phyloP scores from a whole-genome alignment of 1,284 basidiomycete species.

The Wolfiporia cocos region DNA sequence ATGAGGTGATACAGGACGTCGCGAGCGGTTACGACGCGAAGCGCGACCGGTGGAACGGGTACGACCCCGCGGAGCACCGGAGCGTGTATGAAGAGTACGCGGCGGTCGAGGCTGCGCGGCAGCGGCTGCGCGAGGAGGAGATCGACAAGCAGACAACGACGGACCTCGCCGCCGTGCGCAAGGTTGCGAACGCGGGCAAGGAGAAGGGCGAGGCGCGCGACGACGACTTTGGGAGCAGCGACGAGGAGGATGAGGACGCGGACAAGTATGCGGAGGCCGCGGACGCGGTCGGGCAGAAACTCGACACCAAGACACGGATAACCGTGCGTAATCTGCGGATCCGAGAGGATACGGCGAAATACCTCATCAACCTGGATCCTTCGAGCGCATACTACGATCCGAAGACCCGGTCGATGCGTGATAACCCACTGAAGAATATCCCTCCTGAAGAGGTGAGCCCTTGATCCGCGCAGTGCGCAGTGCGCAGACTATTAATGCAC shows the following conservation, averaged over 20 bases:
- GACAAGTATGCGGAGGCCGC: conserved; percentile 98
- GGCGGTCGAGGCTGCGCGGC: conserved; percentile 86
- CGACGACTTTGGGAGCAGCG: conserved; percentile 93
- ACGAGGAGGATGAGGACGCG: conserved; percentile 91
- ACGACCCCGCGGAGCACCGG: conserved; percentile 85
- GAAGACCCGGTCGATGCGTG: conserved; percentile 99
- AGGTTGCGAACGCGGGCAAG: conserved; percentile 59
- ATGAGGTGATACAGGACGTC: conserved; percentile 85
- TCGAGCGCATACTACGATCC: conserved; percentile 98
- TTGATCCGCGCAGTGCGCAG: too few species aligned
- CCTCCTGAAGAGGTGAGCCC: conserved; percentile 76
- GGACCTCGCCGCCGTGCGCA: conserved; percentile 60
- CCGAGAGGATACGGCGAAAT: conserved; percentile 98
- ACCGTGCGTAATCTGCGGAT: conserved; percentile 98
- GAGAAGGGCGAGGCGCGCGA: conserved; percentile 62
- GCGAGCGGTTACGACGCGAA: conserved; percentile 90
- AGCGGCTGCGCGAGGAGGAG: conserved; percentile 90
- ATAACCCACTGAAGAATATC: conserved; percentile 80
- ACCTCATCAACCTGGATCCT: conserved; percentile 94
- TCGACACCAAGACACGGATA: conserved; percentile 97
- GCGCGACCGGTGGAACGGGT: conserved; percentile 98
- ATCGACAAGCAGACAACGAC: conserved; percentile 95
- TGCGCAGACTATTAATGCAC: too few species aligned
- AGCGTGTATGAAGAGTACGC: conserved; percentile 91
- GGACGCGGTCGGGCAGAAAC: conserved; percentile 95